Base-by-base conservation (phyloP, 2,329 filamentous ascomycete species). In the Cryphonectria carpinicola region DNA sequence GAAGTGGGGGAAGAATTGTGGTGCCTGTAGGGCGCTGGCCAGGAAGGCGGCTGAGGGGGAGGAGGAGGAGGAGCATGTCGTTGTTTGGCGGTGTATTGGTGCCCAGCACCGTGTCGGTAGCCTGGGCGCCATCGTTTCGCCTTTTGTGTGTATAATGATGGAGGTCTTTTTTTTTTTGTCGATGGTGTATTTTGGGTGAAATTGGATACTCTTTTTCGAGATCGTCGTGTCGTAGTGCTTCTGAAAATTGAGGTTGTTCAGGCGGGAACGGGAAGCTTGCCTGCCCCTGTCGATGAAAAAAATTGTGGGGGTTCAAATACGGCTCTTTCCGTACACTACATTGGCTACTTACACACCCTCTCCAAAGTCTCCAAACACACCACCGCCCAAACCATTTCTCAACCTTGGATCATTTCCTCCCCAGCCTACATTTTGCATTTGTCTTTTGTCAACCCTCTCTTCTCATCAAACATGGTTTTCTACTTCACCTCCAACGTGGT, bases 401-500 rank as follows among this genome's bases (percentile, higher is more conserved):
- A 19, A 19, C 54, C 54, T 22, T 17, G 13, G 11, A 7, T 14
- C 11, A 32, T 7, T 14, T 28, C 17, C 19, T 56, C 25, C 4
- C 25, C 4, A 28, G 13, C 17, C 5, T 28, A 28, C 52, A 4
- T 1, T 13, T 56, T 11, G 25, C 25, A 28, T 25, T 32, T 6
- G 1, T 56, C 28, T 25, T 32, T 32, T 56, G 10, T 37, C 17
- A 37, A 25, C 10, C 32, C 32, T 32, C 2, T 61, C 4, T 17
- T 22, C 32, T 39, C 19, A 25, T 25, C 56, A 67, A 67, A 4
- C 39, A 97, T 99, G 96, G 96, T 99, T 63, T 97, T 93, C 84
- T 98, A 98, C 82, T 98, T 96, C 81, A 96, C 90, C 1, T 98
- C 95, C 37, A 95, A 89, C 73, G 89, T 90, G 58, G 93, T 97